phyloP scores from a whole-genome alignment of 225 moss, liverwort and hornwort genomes.

The Sphagnum contortum region DNA sequence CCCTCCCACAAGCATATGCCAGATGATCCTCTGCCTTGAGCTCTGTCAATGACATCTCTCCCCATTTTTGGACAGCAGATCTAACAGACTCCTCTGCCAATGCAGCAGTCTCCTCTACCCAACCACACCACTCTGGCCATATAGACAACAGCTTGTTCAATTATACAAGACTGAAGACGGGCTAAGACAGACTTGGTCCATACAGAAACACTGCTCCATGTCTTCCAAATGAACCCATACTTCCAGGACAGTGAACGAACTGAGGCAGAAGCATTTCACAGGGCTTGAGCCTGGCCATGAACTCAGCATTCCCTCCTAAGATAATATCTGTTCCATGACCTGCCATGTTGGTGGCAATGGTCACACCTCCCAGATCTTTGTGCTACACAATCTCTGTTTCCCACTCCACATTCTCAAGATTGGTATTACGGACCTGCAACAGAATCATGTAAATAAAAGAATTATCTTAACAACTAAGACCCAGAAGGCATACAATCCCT shows the following conservation, averaged over 20 bases:
- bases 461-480: no score
- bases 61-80: conserved; percentile 72
- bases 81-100: conserved; percentile 64
- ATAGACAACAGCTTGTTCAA: no score
- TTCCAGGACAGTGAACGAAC: conserved; percentile 8
- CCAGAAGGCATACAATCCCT: no score
- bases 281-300: conserved; percentile 92
- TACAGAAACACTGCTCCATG: no score
- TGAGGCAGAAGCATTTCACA: conserved; percentile 93
- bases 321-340: conserved; percentile 98
- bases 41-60: conserved; percentile 68
- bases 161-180: no score
- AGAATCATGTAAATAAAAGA: no score
- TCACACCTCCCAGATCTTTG: conserved; percentile 89
- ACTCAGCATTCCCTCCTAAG: conserved; percentile 86
- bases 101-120: no score
- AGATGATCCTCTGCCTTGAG: conserved; percentile 94
- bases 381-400: conserved; percentile 89
- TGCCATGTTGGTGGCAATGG: conserved; percentile 98
- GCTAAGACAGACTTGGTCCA: no score
- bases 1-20: conserved; percentile 92
- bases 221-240: no score
- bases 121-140: no score
- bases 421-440: conserved; percentile 74
- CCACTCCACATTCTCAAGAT: conserved; percentile 92